These are phyloP conservation scores for Tricholomella constricta DNA, from an alignment of 768 basidiomycete species.

Conservation along the genomic window DNA sequence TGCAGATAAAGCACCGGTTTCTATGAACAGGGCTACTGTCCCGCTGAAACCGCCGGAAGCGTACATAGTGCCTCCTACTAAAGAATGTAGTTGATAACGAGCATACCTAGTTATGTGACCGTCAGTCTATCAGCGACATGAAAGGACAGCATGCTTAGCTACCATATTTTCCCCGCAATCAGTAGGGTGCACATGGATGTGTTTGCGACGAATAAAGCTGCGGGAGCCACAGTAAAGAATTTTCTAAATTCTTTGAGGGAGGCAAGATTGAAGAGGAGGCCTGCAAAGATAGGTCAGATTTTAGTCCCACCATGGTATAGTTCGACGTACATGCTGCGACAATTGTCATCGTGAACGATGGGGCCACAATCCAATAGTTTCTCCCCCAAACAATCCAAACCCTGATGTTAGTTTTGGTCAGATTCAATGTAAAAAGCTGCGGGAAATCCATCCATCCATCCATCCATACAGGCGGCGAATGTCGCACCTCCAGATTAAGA, in stretches of 20 bases:
- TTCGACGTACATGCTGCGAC: slow-evolving; percentile 7
- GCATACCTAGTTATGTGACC: slow-evolving; percentile 9
- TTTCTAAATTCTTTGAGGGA: neutral
- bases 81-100: neutral
- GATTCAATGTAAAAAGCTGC: neutral
- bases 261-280: slow-evolving; percentile 9
- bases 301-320: neutral
- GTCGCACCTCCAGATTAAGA: slow-evolving; percentile 22
- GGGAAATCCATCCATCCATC: no score
- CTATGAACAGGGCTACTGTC: slow-evolving; percentile 14
- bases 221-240: slow-evolving; percentile 12
- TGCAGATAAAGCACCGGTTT: slow-evolving; percentile 13
- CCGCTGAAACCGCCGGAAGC: slow-evolving; percentile 1
- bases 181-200: slow-evolving; percentile 17
- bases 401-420: neutral
- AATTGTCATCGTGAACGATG: slow-evolving; percentile 12
- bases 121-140: neutral
- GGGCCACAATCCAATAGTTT: slow-evolving; percentile 11
- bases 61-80: neutral
- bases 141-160: neutral
- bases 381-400: slow-evolving; percentile 19
- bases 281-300: neutral
- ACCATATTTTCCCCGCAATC: slow-evolving; percentile 19
- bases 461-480: no score
- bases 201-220: slow-evolving; percentile 14